These are phyloP conservation scores for Halophytophthora polymorphica DNA, from an alignment of 352 stramenopile genomes.

Conservation along the genomic window DNA sequence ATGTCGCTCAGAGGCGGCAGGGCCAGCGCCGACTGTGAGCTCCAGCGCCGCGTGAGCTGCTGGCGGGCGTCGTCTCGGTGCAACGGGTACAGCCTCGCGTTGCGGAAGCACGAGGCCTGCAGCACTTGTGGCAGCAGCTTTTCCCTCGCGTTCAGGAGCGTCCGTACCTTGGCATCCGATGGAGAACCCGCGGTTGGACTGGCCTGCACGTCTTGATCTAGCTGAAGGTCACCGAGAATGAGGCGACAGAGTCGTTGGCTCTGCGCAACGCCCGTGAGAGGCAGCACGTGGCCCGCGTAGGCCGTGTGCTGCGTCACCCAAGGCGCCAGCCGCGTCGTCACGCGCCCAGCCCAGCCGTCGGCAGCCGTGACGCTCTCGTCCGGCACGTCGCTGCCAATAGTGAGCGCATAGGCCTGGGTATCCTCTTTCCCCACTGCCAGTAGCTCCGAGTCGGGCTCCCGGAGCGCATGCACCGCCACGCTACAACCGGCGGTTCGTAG, in stretches of 20 bases:
- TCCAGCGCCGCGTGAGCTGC: slow-evolving; percentile 43
- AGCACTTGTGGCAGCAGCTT: slow-evolving; percentile 40
- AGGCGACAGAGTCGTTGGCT: slow-evolving; percentile 57
- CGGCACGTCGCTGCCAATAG: slow-evolving; percentile 30
- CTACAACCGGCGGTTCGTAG: slow-evolving; percentile 39
- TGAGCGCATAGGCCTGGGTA: slow-evolving; percentile 46
- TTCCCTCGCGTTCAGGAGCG: slow-evolving; percentile 36
- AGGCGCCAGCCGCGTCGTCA: slow-evolving; percentile 23
- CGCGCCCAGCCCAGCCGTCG: slow-evolving; percentile 15
- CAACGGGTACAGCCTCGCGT: slow-evolving; percentile 45
- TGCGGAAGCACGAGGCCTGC: slow-evolving; percentile 20
- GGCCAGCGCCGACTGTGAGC: slow-evolving; percentile 21
- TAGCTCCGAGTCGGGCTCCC: slow-evolving; percentile 23
- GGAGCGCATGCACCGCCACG: slow-evolving; percentile 40
- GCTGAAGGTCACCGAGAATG: slow-evolving; percentile 38
- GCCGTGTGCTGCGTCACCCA: slow-evolving; percentile 47
- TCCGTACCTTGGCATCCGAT: slow-evolving; percentile 5
- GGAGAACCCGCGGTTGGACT: slow-evolving; percentile 4
- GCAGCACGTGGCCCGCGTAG: slow-evolving; percentile 41
- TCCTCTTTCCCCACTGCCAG: slow-evolving; percentile 19
- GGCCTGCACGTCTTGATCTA: slow-evolving; percentile 38
- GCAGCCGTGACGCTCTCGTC: slow-evolving; percentile 9
- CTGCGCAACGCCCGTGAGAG: slow-evolving; percentile 43
- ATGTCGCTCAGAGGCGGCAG: slow-evolving; percentile 45
- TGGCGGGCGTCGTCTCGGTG: slow-evolving; percentile 55